phyloP scores from a whole-genome alignment of 208 protist species.

The Leishmania major region DNA sequence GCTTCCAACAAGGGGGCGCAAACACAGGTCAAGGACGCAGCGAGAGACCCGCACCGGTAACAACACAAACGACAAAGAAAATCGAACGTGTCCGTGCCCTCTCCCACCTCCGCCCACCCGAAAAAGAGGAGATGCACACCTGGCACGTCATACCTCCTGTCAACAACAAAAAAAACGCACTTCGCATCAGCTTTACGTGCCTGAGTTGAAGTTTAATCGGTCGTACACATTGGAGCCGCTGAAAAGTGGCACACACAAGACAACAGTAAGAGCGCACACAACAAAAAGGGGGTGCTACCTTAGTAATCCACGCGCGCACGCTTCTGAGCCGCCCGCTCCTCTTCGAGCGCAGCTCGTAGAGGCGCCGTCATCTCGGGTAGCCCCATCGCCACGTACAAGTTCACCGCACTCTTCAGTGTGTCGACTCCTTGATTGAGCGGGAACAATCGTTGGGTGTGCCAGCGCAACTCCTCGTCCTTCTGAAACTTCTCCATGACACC shows the following conservation, averaged over 20 bases:
- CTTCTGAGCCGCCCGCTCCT: constrained; percentile 45
- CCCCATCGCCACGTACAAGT: constrained; percentile 81
- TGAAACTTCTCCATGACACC: constrained; percentile 43
- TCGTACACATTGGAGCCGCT: too few relatives aligned
- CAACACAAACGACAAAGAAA: too few relatives aligned
- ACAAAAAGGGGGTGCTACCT: background rate
- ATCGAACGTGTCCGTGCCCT: background rate
- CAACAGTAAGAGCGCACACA: background rate
- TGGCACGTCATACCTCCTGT: background rate
- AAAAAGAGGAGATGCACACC: background rate
- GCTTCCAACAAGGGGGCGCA: background rate
- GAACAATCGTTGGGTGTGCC: constrained; percentile 55
- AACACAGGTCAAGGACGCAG: background rate
- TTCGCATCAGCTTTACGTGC: background rate
- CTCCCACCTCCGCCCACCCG: background rate
- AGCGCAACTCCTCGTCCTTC: constrained; percentile 57
- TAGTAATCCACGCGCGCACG: constrained; percentile 28
- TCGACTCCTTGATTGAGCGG: constrained; percentile 41
- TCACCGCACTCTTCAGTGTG: constrained; percentile 53
- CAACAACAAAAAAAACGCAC: background rate
- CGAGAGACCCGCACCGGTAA: background rate
- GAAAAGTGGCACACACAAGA: background rate
- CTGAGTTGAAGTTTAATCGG: background rate
- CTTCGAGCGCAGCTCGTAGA: constrained; percentile 52
- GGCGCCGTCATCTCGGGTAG: constrained; percentile 50